phyloP scores from a whole-genome alignment of 106 monocot species.

The Allium cepa region DNA sequence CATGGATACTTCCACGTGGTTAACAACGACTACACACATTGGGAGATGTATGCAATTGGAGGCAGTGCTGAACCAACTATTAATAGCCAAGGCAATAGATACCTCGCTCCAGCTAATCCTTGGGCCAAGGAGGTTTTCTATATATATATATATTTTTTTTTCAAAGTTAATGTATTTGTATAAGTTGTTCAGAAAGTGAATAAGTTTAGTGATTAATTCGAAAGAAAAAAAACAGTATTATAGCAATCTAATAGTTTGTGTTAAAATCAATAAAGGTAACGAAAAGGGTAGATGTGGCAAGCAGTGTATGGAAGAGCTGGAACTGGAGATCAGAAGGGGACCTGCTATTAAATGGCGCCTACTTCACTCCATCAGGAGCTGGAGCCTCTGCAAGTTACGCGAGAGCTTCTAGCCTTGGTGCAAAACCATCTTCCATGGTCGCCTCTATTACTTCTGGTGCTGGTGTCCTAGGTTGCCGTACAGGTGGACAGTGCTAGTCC shows the following conservation, averaged over 20 bases:
- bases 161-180: neutral
- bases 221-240: no score
- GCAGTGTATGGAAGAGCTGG: slow-evolving; percentile 40
- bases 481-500: slow-evolving; percentile 17
- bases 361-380: slow-evolving; percentile 49
- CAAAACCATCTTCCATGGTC: slow-evolving; percentile 58
- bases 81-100: slow-evolving; percentile 47
- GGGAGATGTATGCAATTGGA: slow-evolving; percentile 74
- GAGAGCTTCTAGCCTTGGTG: slow-evolving; percentile 57
- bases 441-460: slow-evolving; percentile 40
- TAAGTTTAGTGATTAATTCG: no score
- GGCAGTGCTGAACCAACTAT: slow-evolving; percentile 62
- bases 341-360: slow-evolving; percentile 43
- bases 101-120: slow-evolving; percentile 46
- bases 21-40: slow-evolving; percentile 48
- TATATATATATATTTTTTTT: neutral
- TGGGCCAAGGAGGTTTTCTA: slow-evolving; percentile 48
- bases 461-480: slow-evolving; percentile 32
- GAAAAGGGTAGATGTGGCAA: slow-evolving; percentile 31
- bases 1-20: slow-evolving; percentile 63
- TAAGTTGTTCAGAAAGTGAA: no score
- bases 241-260: no score
- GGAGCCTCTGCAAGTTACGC: slow-evolving; percentile 51
- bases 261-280: slow-evolving; percentile 29
- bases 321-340: slow-evolving; percentile 49